Evolutionary conservation across 805 yeast species (phyloP).

Genomic region (Candida bentonensis): DNA sequence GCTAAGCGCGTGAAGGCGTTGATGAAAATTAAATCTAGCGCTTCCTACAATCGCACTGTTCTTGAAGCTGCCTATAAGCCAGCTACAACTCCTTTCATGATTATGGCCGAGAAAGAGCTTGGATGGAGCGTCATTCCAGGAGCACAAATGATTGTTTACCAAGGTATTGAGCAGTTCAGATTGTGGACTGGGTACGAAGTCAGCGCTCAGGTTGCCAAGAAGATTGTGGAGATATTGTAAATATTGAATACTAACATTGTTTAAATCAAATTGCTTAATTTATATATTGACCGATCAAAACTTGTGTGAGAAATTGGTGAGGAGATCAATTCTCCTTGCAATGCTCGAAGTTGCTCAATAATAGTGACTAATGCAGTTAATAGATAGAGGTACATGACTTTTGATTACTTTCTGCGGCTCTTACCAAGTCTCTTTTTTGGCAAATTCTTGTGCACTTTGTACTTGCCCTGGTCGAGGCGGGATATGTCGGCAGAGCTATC

Average conservation of each 20-base stretch:
- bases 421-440: conserved; percentile 1
- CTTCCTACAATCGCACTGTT: conserved; percentile 32
- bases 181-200: conserved; percentile 38
- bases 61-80: conserved; percentile 96
- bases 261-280: no score
- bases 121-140: conserved; percentile 86
- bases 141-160: conserved; percentile 80
- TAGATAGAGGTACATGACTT: no score
- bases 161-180: conserved; percentile 79
- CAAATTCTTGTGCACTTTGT: no score
- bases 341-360: no score
- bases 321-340: no score
- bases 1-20: conserved; percentile 31
- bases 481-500: conserved; percentile 55
- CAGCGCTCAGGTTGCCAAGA: conserved; percentile 16
- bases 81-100: conserved; percentile 72
- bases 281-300: no score
- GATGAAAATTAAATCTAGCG: conserved; percentile 27
- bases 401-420: conserved; percentile 1
- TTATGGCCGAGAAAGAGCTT: conserved; percentile 43
- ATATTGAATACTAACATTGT: background rate
- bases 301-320: no score
- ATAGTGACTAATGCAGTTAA: background rate
- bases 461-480: conserved; percentile 36
- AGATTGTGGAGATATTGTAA: conserved; percentile 7